phyloP scores from a whole-genome alignment of 1,284 basidiomycete species.

The Apiotrichum domesticum region DNA sequence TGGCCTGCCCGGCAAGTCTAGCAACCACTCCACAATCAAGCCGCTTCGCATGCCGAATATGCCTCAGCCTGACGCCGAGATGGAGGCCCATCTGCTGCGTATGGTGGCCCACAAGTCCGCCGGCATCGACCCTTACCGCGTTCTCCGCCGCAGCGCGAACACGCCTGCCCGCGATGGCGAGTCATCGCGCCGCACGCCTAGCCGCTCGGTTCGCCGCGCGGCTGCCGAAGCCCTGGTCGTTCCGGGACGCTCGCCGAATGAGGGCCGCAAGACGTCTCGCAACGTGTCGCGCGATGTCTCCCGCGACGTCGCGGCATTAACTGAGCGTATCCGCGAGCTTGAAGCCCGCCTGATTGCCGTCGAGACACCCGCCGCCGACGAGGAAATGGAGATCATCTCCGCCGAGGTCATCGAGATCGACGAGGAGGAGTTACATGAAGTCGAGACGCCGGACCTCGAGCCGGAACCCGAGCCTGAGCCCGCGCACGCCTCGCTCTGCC shows the following conservation, averaged over 20 bases:
- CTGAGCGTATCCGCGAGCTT: constrained; percentile 15
- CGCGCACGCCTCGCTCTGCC: not conserved
- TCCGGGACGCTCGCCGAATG: not conserved
- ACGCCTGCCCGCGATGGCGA: not conserved
- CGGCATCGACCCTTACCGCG: constrained; percentile 23
- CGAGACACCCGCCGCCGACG: constrained; percentile 3
- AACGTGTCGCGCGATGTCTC: not conserved
- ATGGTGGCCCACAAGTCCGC: constrained; percentile 14
- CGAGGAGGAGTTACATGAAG: not conserved
- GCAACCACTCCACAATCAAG: not conserved
- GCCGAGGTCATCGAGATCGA: not conserved
- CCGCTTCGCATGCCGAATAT: not conserved
- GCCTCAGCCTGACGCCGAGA: constrained; percentile 9
- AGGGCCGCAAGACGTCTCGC: too few species aligned
- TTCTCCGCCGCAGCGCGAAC: constrained; percentile 13
- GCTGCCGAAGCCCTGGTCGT: not conserved
- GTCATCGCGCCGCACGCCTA: not conserved
- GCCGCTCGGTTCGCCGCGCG: not conserved
- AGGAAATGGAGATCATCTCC: not conserved
- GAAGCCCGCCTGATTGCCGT: constrained; percentile 12
- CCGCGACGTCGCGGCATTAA: constrained; percentile 8
- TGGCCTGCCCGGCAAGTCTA: too few species aligned
- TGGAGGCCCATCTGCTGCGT: constrained; percentile 13
- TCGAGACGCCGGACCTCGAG: not conserved
- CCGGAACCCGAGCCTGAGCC: not conserved